These are phyloP conservation scores for Torulaspora delbrueckii DNA, from an alignment of 805 yeast genomes.

Conservation along the genomic window DNA sequence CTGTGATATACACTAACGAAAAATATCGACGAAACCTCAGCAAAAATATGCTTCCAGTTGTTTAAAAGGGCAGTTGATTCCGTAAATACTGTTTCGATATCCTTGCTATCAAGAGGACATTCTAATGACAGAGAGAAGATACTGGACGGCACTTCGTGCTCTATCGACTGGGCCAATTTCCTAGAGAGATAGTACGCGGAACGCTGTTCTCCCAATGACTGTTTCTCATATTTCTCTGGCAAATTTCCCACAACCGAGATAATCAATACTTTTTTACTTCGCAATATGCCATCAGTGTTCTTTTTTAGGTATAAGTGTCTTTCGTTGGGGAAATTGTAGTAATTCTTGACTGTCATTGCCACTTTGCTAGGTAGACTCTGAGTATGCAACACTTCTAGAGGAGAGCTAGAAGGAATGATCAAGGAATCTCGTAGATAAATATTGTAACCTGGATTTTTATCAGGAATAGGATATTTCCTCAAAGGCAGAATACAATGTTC, in stretches of 20 bases:
- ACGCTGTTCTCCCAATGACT: slow-evolving; percentile 27
- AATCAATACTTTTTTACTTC: slow-evolving; percentile 27
- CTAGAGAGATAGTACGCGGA: slow-evolving; percentile 29
- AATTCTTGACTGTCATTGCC: slow-evolving; percentile 34
- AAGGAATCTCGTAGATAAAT: slow-evolving; percentile 27
- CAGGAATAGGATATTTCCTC: slow-evolving; percentile 21
- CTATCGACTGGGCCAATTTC: slow-evolving; percentile 30
- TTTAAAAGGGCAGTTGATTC: slow-evolving; percentile 42
- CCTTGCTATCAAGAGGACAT: slow-evolving; percentile 31
- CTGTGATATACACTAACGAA: slow-evolving; percentile 52
- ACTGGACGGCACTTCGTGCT: slow-evolving; percentile 23
- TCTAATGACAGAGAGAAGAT: slow-evolving; percentile 35
- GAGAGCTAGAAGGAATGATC: slow-evolving; percentile 31
- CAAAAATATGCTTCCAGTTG: slow-evolving; percentile 47
- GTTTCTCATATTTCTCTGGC: slow-evolving; percentile 33
- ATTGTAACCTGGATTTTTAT: slow-evolving; percentile 17
- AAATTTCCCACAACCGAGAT: slow-evolving; percentile 32
- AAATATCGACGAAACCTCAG: slow-evolving; percentile 45
- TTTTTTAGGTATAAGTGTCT: slow-evolving; percentile 37
- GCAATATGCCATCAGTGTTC: slow-evolving; percentile 15
- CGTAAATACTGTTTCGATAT: slow-evolving; percentile 36
- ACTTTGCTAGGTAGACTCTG: slow-evolving; percentile 35
- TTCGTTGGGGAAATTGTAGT: slow-evolving; percentile 37
- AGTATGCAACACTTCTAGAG: slow-evolving; percentile 28
- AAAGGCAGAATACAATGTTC: slow-evolving; percentile 28